A percentile compares a stretch with the other conserved stretches of the same genome.
Evolutionary conservation across 2,329 filamentous ascomycete genomes (phyloP).

Genomic region (Kalmusia sp.): DNA sequence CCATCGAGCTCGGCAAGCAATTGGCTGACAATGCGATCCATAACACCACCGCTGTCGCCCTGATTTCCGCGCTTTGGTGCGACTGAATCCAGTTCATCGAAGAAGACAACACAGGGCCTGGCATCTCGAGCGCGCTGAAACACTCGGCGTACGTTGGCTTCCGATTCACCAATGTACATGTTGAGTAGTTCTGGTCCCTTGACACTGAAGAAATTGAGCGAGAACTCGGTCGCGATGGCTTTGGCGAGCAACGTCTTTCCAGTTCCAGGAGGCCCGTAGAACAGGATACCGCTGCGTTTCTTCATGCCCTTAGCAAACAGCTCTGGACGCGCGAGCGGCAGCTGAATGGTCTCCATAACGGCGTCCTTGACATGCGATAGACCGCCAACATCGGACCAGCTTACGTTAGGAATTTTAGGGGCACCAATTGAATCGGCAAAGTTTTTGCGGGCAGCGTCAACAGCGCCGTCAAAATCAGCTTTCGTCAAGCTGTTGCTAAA

Average conservation of each 20-base stretch:
- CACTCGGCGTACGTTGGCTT: slow-evolving; percentile 87
- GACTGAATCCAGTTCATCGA: slow-evolving; percentile 91
- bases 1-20: slow-evolving; percentile 93
- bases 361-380: slow-evolving; percentile 94
- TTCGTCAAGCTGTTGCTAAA: slow-evolving; percentile 79
- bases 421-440: slow-evolving; percentile 97
- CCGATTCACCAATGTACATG: slow-evolving; percentile 96
- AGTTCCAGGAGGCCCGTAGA: slow-evolving; percentile 90
- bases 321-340: slow-evolving; percentile 89
- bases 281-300: slow-evolving; percentile 91
- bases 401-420: slow-evolving; percentile 96
- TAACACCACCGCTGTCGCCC: slow-evolving; percentile 95
- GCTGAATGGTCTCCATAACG: slow-evolving; percentile 94
- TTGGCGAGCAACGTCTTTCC: slow-evolving; percentile 93
- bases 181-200: slow-evolving; percentile 91
- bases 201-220: slow-evolving; percentile 92
- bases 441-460: slow-evolving; percentile 95
- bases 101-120: slow-evolving; percentile 88
- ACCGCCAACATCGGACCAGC: slow-evolving; percentile 95
- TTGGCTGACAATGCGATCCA: slow-evolving; percentile 97
- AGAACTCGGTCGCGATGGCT: slow-evolving; percentile 92
- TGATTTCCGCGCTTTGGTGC: slow-evolving; percentile 97
- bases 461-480: slow-evolving; percentile 87
- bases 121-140: slow-evolving; percentile 89
- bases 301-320: slow-evolving; percentile 98